Conservation (phyloP, 2,329 filamentous ascomycete species). For the Fusarium verticillioides region DNA sequence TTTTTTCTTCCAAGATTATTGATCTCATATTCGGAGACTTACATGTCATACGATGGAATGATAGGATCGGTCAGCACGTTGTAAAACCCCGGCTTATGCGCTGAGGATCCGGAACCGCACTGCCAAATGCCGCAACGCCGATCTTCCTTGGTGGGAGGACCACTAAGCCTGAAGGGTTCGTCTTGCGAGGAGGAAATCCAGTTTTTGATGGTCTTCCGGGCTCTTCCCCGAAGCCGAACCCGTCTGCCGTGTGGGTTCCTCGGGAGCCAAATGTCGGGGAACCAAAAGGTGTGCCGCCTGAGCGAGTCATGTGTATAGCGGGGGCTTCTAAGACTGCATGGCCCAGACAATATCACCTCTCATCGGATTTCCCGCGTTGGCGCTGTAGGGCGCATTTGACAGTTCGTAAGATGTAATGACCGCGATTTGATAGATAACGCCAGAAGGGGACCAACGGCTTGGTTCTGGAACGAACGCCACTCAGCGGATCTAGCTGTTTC, state of each 20-base stretch:
- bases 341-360: background rate
- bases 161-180: background rate
- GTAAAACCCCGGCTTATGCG: background rate
- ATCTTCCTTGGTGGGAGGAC: background rate
- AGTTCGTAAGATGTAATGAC: background rate
- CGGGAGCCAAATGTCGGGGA: background rate
- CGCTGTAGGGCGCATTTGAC: background rate
- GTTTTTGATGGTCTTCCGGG: background rate
- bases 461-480: background rate
- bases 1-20: background rate
- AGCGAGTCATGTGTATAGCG: background rate
- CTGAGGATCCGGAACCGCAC: conserved; percentile 7
- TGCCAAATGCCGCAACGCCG: background rate
- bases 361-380: background rate
- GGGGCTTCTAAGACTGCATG: background rate
- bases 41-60: background rate
- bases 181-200: background rate
- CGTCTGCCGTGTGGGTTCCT: background rate
- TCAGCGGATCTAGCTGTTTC: background rate
- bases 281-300: background rate
- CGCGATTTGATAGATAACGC: background rate
- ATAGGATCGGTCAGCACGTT: background rate
- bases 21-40: background rate
- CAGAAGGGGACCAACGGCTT: background rate
- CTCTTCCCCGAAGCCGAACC: background rate